phyloP scores from a whole-genome alignment of 768 basidiomycete species.

The Boletus reticulatus region DNA sequence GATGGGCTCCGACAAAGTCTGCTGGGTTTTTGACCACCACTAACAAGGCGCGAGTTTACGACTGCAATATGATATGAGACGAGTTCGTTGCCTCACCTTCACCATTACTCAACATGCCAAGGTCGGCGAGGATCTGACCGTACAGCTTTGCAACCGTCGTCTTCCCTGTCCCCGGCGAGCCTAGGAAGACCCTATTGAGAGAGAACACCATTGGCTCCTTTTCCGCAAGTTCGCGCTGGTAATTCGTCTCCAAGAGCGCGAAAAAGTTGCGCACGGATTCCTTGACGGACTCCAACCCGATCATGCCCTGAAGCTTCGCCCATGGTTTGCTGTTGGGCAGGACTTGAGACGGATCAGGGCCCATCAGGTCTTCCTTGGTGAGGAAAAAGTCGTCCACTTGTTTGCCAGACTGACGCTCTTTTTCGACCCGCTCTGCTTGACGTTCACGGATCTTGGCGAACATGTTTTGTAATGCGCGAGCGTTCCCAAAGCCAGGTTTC shows the following conservation, averaged over 20 bases:
- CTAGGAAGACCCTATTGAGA: conserved; percentile 66
- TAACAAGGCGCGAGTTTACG: conserved; percentile 19
- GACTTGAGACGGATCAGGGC: conserved; percentile 57
- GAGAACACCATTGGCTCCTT: conserved; percentile 50
- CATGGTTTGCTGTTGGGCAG: conserved; percentile 47
- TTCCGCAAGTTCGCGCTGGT: conserved; percentile 57
- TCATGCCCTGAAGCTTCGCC: conserved; percentile 51
- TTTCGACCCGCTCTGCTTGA: conserved; percentile 50
- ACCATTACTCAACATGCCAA: conserved; percentile 66
- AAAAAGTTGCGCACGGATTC: conserved; percentile 50
- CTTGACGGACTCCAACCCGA: conserved; percentile 59
- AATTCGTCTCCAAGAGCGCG: conserved; percentile 50
- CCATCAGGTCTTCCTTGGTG: conserved; percentile 57
- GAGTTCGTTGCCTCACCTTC: conserved; percentile 48
- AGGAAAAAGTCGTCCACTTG: conserved; percentile 52
- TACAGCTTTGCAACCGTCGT: conserved; percentile 70
- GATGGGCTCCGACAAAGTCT: conserved; percentile 57
- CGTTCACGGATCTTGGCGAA: conserved; percentile 47
- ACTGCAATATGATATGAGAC: not conserved
- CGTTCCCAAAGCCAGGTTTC: conserved; percentile 64
- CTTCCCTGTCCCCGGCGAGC: conserved; percentile 71
- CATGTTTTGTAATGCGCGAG: conserved; percentile 56
- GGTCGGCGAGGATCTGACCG: conserved; percentile 58
- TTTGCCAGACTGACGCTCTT: conserved; percentile 40
- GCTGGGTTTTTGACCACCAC: conserved; percentile 69